Percentiles rank a stretch among this genome's conserved stretches.
phyloP scores from a whole-genome alignment of 257 asterid genomes.

The Capsicum rhomboideum region DNA sequence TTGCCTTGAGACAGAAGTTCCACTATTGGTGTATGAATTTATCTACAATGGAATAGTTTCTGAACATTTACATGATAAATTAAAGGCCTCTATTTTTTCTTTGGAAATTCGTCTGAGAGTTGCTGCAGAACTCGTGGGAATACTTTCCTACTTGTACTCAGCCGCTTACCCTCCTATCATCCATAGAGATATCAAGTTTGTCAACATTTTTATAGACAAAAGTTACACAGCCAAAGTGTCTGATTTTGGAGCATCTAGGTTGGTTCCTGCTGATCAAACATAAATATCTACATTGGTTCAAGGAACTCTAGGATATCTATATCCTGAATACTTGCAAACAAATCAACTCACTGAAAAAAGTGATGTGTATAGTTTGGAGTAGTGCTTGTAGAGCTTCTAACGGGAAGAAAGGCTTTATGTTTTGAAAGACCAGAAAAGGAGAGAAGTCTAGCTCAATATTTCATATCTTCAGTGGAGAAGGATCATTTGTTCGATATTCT shows the following conservation, averaged over 20 bases:
- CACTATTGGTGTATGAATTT: slow-evolving; percentile 27
- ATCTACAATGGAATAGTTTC: slow-evolving; percentile 16
- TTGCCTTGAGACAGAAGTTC: slow-evolving; percentile 28
- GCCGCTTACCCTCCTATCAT: slow-evolving; percentile 28
- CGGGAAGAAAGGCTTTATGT: slow-evolving; percentile 8
- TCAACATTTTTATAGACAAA: slow-evolving; percentile 25
- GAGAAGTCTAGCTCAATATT: slow-evolving; percentile 18
- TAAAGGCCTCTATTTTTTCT: background rate
- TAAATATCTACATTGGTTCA: slow-evolving; percentile 22
- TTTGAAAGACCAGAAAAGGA: slow-evolving; percentile 15
- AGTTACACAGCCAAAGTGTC: slow-evolving; percentile 21
- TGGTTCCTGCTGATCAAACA: slow-evolving; percentile 11
- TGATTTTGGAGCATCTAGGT: slow-evolving; percentile 24
- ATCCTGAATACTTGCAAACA: slow-evolving; percentile 32
- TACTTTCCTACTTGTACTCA: slow-evolving; percentile 25
- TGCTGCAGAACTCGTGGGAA: slow-evolving; percentile 19
- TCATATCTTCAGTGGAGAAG: slow-evolving; percentile 5
- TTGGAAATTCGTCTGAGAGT: slow-evolving; percentile 22
- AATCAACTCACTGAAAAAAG: slow-evolving; percentile 18
- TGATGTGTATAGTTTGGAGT: slow-evolving; percentile 35
- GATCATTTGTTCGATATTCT: background rate
- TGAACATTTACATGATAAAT: slow-evolving; percentile 13
- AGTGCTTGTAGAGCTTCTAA: slow-evolving; percentile 24
- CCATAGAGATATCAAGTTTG: slow-evolving; percentile 30
- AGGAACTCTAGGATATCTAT: slow-evolving; percentile 27